Base-by-base conservation (phyloP, 345 rosid species). In the Rhodomyrtus tomentosa region DNA sequence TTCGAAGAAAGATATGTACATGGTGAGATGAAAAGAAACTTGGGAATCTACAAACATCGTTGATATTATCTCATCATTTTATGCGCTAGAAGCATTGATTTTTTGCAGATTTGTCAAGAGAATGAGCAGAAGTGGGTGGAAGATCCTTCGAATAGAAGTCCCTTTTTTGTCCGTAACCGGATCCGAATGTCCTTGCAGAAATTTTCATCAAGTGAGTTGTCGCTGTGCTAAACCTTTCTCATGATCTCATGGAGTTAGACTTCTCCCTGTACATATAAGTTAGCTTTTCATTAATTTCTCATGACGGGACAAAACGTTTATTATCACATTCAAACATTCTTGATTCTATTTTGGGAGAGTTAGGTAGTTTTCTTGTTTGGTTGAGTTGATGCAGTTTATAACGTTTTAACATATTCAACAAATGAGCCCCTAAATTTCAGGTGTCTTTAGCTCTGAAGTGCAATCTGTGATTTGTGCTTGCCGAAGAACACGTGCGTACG, bases 91-190 rank as follows among this genome's bases (percentile, higher is more conserved):
- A 49, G 38, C 29, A 42, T 79, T 51, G 72, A 25, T 11, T 20
- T 86, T 82, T 87, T 85, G 84, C 89, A 96, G 99, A 89, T 95
- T 88, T 96, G 99, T 87, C 90, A 85, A 86, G 90, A 88, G 76
- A 88, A 84, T 79, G 81, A 85, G 72, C 88, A 56, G 82, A 91
- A 91, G 38, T 95, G 96, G 98, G 97, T 95, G 86, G 98, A 95
- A 55, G 98, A 96, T 92, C 98, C 98, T 48, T 92, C 99, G 59
- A 96, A 95, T 90, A 88, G 74, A 87, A 96, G 90, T 85, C 87
- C 89, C 32, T 85, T 92, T 62, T 96, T 91, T 92, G 99, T 90
- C 83, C 92, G 99, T 58, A 96, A 93, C 81, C 92, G 98, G 90
- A 96, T 95, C 87, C 92, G 96, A 50, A 88, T 90, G 86, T 91